Base-by-base conservation (phyloP, 352 stramenopile species). In the Phytophthora kernoviae region DNA sequence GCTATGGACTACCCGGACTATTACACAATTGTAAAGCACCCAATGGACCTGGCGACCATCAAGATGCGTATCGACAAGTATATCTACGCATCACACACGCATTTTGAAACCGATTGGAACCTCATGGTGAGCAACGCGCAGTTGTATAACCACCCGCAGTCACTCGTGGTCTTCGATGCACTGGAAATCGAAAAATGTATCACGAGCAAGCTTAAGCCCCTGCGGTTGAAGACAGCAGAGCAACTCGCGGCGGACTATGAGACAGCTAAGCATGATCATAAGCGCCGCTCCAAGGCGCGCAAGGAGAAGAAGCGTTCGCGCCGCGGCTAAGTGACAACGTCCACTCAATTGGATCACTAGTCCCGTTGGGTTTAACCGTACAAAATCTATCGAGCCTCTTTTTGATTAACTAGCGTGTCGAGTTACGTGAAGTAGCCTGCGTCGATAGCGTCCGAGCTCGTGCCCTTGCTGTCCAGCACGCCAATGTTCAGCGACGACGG, bases 11-110 rank as follows among this genome's bases (percentile, higher is more conserved):
- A 96, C 49, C 87, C 87, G 20, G 91, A 97, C 65, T 97, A 97
- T 58, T 96, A 97, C 62, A 67, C 83, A 42, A 89, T 97, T 45
- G 84, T 97, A 40, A 89, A 79, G 46, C 43, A 87, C 2, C 85
- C 91, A 4, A 97, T 97, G 87, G 87, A 94, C 52, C 72, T 98
- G 11, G 47, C 65, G 32, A 93, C 84, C n/a, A 97, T 98, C 60
- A 93, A 93, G 41, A 45, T 39, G 11, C 90, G 91, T 5, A 84
- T 94, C 8, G 84, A 93, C 49, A 60, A 59, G 32, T 80, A 90
- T 49, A 57, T 74, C 32, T 96, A 96, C 59, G 54, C 65, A 0
- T 79, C 69, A 0, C 85, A 94, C 58, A 67, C 66, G 11, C 54
- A 79, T 52, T 90, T 96, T 61, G 87, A 93, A 42, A 72, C 62